These are phyloP conservation scores for Coccomyxa sp. DNA, from an alignment of 139 green algal genomes.

Conservation along the genomic window DNA sequence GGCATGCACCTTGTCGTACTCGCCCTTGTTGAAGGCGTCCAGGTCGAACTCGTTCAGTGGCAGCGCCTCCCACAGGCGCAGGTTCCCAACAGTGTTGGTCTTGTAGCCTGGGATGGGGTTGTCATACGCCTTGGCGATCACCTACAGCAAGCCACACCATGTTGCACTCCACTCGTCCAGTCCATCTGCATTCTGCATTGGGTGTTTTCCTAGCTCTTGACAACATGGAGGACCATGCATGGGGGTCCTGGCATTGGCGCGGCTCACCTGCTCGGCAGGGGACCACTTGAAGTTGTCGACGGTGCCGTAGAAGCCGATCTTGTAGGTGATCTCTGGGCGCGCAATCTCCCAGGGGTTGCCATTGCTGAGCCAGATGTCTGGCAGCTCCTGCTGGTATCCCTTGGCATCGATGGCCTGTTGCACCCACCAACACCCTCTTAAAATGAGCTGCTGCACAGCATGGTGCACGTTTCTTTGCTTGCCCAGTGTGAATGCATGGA, in stretches of 20 bases:
- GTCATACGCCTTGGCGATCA: conserved; percentile 86
- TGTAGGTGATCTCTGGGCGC: conserved; percentile 57
- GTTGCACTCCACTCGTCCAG: no score
- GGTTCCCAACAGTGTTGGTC: conserved; percentile 89
- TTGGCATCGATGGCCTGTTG: conserved; percentile 30
- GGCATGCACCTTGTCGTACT: conserved; percentile 42
- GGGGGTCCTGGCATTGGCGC: not conserved
- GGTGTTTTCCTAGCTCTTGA: no score
- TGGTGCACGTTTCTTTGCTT: no score
- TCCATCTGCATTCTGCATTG: no score
- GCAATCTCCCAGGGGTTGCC: conserved; percentile 91
- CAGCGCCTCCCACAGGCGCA: conserved; percentile 94
- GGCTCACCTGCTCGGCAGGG: conserved; percentile 46
- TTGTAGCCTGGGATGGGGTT: conserved; percentile 94
- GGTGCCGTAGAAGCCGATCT: conserved; percentile 73
- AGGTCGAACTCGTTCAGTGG: conserved; percentile 94
- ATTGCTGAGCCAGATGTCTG: conserved; percentile 94
- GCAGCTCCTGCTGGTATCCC: conserved; percentile 78
- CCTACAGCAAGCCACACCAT: conserved; percentile 33
- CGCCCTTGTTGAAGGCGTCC: conserved; percentile 70
- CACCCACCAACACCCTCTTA: no score
- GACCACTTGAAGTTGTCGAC: conserved; percentile 57
- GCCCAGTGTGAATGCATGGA: not conserved
- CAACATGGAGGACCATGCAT: no score
- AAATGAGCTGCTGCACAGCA: not conserved